Evolutionary conservation across 2,329 filamentous ascomycete species (phyloP), one percentile per base, ranked within the genome.

Genomic region (Xylariaceae sp.): DNA sequence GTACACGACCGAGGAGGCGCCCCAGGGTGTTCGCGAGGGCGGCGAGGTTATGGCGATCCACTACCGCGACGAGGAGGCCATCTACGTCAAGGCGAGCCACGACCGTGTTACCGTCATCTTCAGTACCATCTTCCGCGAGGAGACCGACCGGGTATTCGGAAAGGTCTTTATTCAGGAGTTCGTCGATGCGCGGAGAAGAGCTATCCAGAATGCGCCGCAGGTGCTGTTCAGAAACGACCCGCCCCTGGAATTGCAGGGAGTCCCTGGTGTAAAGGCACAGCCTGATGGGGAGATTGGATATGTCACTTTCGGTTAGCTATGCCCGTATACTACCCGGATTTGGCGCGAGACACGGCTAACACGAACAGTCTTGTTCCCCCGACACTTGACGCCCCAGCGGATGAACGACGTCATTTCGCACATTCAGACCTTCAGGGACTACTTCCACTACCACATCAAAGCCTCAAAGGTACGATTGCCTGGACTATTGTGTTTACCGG

Each of bases 371-470:
- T 83, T 99, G 49, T 99, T 99, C 80, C 93, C 94, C 51, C 88
- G 94, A 65, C 95, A 99, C 76, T 81, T 99, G 66, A 93, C 92
- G 11, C 86, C 87, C 11, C 91, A 97, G 75, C 86, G 92, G 72
- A 90, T 95, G 78, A 88, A 90, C 62, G 92, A 97, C 66, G 92
- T 95, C 73, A 99, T 99, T 68, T 97, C 92, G 54, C 95, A 99
- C 75, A 97, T 99, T 70, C 95, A 99, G 78, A 99, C 94, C 11
- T 99, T 99, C 89, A 90, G 94, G 67, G 94, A 99, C 73, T 99
- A 99, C 77, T 99, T 99, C 82, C 94, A 99, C 76, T 99, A 99
- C 76, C 94, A 99, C 77, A 99, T 99, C 78, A 99, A 99, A 79
- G 95, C 94, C 35, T 97, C 92, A 64, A 99, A 99, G 82, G 85